Conservation (phyloP, 2,329 filamentous ascomycete genomes). For the Colletotrichum sansevieriae region DNA sequence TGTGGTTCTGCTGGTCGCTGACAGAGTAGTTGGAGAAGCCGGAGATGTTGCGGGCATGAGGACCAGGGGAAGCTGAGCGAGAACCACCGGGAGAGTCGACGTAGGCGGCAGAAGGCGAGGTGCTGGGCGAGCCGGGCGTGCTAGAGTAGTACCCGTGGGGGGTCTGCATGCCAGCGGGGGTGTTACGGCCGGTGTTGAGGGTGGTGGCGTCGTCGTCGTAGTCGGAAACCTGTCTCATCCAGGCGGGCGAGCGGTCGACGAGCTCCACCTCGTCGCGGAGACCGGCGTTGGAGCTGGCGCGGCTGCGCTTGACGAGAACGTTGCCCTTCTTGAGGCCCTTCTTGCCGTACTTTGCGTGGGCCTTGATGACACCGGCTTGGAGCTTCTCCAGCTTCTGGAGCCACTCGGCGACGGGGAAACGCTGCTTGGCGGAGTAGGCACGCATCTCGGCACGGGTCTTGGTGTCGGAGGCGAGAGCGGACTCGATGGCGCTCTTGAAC, state of each 20-base stretch:
- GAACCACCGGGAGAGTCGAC: slow-evolving; percentile 37
- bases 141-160: slow-evolving; percentile 28
- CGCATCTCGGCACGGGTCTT: slow-evolving; percentile 72
- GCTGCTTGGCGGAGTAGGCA: slow-evolving; percentile 73
- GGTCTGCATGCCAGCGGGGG: slow-evolving; percentile 35
- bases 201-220: slow-evolving; percentile 40
- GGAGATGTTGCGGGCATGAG: slow-evolving; percentile 25
- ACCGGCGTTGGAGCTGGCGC: slow-evolving; percentile 26
- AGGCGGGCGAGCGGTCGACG: slow-evolving; percentile 39
- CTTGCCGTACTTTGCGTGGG: slow-evolving; percentile 50
- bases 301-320: slow-evolving; percentile 37
- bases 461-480: slow-evolving; percentile 68
- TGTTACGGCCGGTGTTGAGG: slow-evolving; percentile 38
- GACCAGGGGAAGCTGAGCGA: slow-evolving; percentile 28
- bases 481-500: slow-evolving; percentile 73
- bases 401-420: slow-evolving; percentile 77
- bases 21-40: slow-evolving; percentile 32
- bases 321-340: slow-evolving; percentile 40
- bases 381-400: slow-evolving; percentile 74
- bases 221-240: slow-evolving; percentile 39
- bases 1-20: slow-evolving; percentile 19
- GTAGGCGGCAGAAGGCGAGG: slow-evolving; percentile 32
- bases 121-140: slow-evolving; percentile 37
- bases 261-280: slow-evolving; percentile 40
- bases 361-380: slow-evolving; percentile 70